Evolutionary conservation across 202 grass and related monocot species (phyloP).

Genomic region (Carex arenaria): DNA sequence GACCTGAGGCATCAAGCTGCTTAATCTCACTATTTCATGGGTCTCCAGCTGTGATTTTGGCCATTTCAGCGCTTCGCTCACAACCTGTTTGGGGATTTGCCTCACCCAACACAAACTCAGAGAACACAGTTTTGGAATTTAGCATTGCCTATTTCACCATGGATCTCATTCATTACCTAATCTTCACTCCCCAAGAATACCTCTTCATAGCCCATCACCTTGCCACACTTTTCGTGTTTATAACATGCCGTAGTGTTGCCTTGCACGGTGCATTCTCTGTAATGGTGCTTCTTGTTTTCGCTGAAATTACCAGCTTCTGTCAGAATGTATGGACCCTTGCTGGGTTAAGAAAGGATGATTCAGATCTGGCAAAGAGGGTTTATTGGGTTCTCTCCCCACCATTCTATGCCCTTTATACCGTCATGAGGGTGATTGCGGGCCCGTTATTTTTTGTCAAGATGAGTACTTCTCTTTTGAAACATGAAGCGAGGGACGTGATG

Average conservation of each 20-base stretch:
- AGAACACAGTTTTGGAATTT: slow-evolving; percentile 75
- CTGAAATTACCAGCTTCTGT: slow-evolving; percentile 75
- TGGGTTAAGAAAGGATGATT: slow-evolving; percentile 65
- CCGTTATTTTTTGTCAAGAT: slow-evolving; percentile 79
- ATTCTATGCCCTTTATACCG: slow-evolving; percentile 83
- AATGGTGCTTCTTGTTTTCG: slow-evolving; percentile 70
- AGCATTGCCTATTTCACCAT: slow-evolving; percentile 88
- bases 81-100: slow-evolving; percentile 51
- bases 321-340: slow-evolving; percentile 93
- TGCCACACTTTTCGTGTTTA: slow-evolving; percentile 90
- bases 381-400: slow-evolving; percentile 58
- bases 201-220: slow-evolving; percentile 95
- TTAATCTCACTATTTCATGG: slow-evolving; percentile 88
- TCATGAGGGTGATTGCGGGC: slow-evolving; percentile 64
- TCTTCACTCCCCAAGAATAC: slow-evolving; percentile 62
- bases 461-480: slow-evolving; percentile 62
- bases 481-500: slow-evolving; percentile 57
- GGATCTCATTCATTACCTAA: slow-evolving; percentile 87
- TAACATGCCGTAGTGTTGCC: slow-evolving; percentile 78
- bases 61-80: slow-evolving; percentile 32
- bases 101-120: slow-evolving; percentile 46
- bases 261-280: slow-evolving; percentile 75
- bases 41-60: slow-evolving; percentile 53
- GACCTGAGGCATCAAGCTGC: slow-evolving; percentile 72
- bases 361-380: slow-evolving; percentile 37